A percentile compares a stretch with the other conserved stretches of the same genome.
Evolutionary conservation across 116 monocot genomes (phyloP).

Genomic region (Dioscorea cayenensis): DNA sequence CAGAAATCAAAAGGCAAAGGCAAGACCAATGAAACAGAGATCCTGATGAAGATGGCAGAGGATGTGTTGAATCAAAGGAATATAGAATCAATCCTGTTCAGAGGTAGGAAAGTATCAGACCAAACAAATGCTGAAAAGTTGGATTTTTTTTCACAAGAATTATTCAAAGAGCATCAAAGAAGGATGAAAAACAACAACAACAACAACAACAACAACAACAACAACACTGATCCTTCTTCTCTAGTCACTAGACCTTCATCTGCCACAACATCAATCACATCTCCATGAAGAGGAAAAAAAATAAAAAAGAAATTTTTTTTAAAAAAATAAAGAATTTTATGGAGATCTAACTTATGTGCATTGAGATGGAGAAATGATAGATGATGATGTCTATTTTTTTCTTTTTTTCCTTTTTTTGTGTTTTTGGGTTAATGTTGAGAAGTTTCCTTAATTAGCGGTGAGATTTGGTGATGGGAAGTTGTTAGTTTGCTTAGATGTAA

Average conservation of each 20-base stretch:
- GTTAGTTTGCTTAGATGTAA: too few species aligned
- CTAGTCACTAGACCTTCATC: conserved; percentile 1
- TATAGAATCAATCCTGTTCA: conserved; percentile 43
- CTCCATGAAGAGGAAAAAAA: not conserved
- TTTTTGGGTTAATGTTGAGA: too few species aligned
- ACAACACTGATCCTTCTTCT: too few species aligned
- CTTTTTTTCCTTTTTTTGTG: too few species aligned
- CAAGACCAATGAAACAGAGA: too few species aligned
- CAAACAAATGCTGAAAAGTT: conserved; percentile 44
- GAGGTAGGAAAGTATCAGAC: conserved; percentile 41
- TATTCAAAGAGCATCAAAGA: conserved; percentile 43
- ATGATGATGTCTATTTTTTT: too few species aligned
- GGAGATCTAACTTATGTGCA: too few species aligned
- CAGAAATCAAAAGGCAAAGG: not conserved
- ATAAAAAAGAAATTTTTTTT: too few species aligned
- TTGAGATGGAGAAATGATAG: too few species aligned
- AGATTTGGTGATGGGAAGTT: too few species aligned
- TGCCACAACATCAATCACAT: not conserved
- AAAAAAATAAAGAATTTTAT: too few species aligned
- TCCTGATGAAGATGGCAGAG: conserved; percentile 5
- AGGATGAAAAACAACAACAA: conserved; percentile 9
- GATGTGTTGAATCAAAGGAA: conserved; percentile 37
- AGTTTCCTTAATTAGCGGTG: too few species aligned
- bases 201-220: not conserved
- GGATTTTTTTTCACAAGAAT: conserved; percentile 18